Conservation (phyloP, 2,329 filamentous ascomycete species). For the Metarhizium anisopliae region DNA sequence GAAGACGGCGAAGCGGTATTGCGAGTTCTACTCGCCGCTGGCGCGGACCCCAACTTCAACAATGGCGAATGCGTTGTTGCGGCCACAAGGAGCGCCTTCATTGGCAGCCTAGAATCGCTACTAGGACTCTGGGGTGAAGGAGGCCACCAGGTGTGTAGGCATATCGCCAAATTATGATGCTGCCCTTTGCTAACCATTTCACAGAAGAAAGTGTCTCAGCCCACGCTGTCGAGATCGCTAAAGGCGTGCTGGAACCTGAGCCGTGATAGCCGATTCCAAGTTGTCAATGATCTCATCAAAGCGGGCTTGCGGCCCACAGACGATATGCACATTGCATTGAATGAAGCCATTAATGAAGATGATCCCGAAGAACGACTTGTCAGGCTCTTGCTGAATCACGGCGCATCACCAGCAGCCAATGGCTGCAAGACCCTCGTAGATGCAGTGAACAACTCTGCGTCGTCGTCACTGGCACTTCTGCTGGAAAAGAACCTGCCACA, state of each 20-base stretch:
- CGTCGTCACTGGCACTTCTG: constrained; percentile 31
- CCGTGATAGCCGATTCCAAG: constrained; percentile 35
- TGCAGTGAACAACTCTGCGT: constrained; percentile 30
- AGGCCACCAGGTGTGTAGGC: constrained; percentile 28
- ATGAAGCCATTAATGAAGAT: constrained; percentile 44
- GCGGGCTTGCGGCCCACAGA: constrained; percentile 39
- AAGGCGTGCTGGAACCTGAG: constrained; percentile 44
- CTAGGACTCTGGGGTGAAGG: constrained; percentile 35
- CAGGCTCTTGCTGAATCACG: constrained; percentile 37
- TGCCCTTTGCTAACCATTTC: constrained; percentile 2
- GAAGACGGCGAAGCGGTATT: constrained; percentile 39
- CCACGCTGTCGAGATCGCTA: constrained; percentile 40
- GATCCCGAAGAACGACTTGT: constrained; percentile 38
- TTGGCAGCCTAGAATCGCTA: constrained; percentile 41
- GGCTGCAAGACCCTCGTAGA: constrained; percentile 44
- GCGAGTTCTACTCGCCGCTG: constrained; percentile 38
- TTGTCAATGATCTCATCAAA: constrained; percentile 41
- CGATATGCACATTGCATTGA: constrained; percentile 41
- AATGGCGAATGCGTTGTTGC: constrained; percentile 47
- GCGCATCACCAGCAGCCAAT: constrained; percentile 43
- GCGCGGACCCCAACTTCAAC: constrained; percentile 47
- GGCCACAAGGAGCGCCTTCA: constrained; percentile 41
- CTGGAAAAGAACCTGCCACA: constrained; percentile 30
- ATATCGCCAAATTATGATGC: constrained; percentile 2
- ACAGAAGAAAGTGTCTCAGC: constrained; percentile 36